phyloP scores from a whole-genome alignment of 768 basidiomycete genomes.

The Cyclocybe aegerita region DNA sequence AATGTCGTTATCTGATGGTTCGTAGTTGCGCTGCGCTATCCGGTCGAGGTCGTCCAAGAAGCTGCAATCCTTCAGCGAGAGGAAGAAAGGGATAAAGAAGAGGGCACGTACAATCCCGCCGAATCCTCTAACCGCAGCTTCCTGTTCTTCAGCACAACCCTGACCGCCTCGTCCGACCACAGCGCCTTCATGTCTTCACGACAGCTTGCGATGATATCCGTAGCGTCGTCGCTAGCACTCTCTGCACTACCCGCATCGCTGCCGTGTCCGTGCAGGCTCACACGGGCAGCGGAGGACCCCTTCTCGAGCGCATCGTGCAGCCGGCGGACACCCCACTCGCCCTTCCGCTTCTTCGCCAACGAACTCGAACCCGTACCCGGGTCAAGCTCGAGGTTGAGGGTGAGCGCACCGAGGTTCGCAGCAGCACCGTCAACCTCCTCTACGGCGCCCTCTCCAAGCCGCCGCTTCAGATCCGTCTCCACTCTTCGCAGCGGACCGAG shows the following conservation, averaged over 20 bases:
- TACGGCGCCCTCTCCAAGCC: slow-evolving; percentile 37
- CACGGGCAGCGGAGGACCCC: slow-evolving; percentile 1
- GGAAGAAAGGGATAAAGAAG: slow-evolving; percentile 1
- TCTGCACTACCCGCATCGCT: background rate
- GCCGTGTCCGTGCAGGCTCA: slow-evolving; percentile 3
- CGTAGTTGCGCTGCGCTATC: slow-evolving; percentile 54
- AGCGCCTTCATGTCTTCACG: slow-evolving; percentile 50
- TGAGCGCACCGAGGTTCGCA: slow-evolving; percentile 6
- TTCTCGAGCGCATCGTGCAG: slow-evolving; percentile 19
- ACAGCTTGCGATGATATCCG: slow-evolving; percentile 55
- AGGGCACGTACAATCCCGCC: slow-evolving; percentile 58
- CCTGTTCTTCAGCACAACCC: slow-evolving; percentile 43
- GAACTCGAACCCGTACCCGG: background rate
- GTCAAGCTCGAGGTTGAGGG: slow-evolving; percentile 4
- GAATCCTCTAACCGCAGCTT: slow-evolving; percentile 53
- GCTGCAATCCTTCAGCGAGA: slow-evolving; percentile 28
- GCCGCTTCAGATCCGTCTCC: slow-evolving; percentile 35
- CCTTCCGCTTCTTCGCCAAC: background rate
- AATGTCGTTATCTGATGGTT: slow-evolving; percentile 61
- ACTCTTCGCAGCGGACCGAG: slow-evolving; percentile 41
- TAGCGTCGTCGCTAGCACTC: slow-evolving; percentile 24
- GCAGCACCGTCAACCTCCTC: slow-evolving; percentile 27
- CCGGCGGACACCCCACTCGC: slow-evolving; percentile 26
- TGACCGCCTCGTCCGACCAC: slow-evolving; percentile 54
- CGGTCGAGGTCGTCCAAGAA: slow-evolving; percentile 69